Conservation (phyloP, 1,284 basidiomycete genomes). For the Ceratobasidium papillatum region DNA sequence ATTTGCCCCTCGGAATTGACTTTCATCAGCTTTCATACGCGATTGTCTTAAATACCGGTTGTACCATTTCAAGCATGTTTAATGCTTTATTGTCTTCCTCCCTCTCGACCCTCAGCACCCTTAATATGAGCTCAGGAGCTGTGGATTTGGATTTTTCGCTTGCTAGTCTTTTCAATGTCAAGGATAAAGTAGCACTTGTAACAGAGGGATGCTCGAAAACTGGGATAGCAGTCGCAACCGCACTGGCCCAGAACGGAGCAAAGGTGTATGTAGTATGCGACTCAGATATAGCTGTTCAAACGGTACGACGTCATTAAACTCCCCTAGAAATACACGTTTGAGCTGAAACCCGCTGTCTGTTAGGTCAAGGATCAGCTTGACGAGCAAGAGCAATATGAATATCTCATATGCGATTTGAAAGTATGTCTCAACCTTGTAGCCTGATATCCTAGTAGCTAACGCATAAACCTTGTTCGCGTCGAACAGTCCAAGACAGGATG, state of each 20-base stretch:
- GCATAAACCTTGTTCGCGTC: constrained; percentile 8
- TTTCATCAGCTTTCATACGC: background rate
- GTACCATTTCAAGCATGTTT: background rate
- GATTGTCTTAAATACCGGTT: background rate
- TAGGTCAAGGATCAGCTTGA: constrained; percentile 60
- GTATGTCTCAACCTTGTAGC: constrained; percentile 56
- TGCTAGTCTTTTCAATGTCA: constrained; percentile 72
- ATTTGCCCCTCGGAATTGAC: background rate
- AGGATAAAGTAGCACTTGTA: constrained; percentile 74
- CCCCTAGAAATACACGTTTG: background rate
- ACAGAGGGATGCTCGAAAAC: constrained; percentile 83
- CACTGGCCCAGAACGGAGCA: constrained; percentile 82
- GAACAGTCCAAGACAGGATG: constrained; percentile 79
- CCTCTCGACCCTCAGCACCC: background rate
- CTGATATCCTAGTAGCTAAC: constrained; percentile 1
- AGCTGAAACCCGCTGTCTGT: background rate
- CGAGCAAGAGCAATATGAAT: constrained; percentile 68
- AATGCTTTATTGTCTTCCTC: too few species aligned
- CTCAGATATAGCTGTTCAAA: constrained; percentile 77
- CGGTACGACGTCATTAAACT: constrained; percentile 57
- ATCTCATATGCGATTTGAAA: constrained; percentile 75
- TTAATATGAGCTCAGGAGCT: background rate
- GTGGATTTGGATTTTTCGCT: constrained; percentile 60
- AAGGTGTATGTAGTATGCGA: constrained; percentile 87
- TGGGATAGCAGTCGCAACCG: constrained; percentile 81